phyloP scores from a whole-genome alignment of 257 asterid species.

The Gardenia jasminoides region DNA sequence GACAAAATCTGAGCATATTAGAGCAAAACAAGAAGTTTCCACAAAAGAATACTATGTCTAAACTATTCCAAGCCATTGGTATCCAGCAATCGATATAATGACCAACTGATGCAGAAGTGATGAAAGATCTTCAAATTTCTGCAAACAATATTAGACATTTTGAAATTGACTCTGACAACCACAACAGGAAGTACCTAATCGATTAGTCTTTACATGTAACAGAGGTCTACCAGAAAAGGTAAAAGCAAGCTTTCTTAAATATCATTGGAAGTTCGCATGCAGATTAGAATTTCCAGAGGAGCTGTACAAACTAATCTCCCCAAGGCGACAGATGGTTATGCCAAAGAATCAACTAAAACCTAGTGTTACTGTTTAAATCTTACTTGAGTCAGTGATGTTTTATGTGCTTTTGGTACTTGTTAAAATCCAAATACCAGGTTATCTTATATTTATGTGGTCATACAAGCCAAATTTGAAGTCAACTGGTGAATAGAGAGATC shows the following conservation, averaged over 20 bases:
- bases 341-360: background rate
- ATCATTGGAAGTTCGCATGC: background rate
- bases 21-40: background rate
- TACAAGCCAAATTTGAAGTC: background rate
- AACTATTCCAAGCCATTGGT: background rate
- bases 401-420: background rate
- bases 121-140: background rate
- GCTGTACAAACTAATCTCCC: background rate
- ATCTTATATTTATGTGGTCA: background rate
- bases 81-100: background rate
- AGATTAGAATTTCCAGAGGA: no score
- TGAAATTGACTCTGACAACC: background rate
- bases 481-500: background rate
- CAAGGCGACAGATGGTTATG: background rate
- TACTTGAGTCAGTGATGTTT: background rate
- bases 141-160: no score
- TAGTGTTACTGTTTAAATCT: background rate
- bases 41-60: background rate
- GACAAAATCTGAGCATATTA: background rate
- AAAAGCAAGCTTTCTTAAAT: background rate
- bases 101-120: background rate
- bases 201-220: background rate
- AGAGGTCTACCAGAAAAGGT: background rate
- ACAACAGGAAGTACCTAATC: background rate
- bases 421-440: background rate